Base-by-base conservation (phyloP, 2,329 filamentous ascomycete species). In the Scytalidium lignicola region DNA sequence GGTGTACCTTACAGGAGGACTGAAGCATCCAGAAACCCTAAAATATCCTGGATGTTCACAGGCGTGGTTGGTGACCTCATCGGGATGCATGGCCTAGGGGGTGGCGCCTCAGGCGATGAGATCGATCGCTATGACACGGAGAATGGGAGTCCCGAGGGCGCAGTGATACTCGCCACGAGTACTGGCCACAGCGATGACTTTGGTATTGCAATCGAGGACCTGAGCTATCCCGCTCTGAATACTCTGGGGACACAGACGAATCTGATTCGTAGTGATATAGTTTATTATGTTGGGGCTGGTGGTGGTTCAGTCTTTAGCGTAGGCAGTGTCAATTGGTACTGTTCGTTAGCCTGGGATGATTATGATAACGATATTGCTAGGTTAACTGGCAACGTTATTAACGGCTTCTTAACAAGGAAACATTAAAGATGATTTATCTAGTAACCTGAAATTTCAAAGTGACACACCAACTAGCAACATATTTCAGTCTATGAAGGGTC, bases 41-140 rank as follows among this genome's bases (percentile, higher is more conserved):
- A 6, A 63, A 55, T 15, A 62, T 44, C 44, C 56, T 19, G 44
- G 20, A 22, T 44, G 32, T 50, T 23, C 44, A 18, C 29, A 39
- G 48, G 44, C 29, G 22, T 47, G 22, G 29, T 43, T 48, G 10
- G 54, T 52, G 7, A 48, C 42, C 5, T 52, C 23, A 40, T 52
- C 22, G 41, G 44, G 40, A 12, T 22, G 55, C 17, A 60, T 57
- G 22, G 58, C 13, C 42, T 44, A 13, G 42, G 42, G 21, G 59
- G 13, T 9, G 63, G 63, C n/a, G 65, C 64, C 12, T 61, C 56
- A 41, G 65, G 65, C n/a, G 66, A 69, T 32, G 66, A 68, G 51
- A 64, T 68, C 44, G 66, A 68, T 54, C 57, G 65, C 3, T 51
- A 65, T 20, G 66, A 68, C 46, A 51, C 58, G 43, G 51, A 41